phyloP scores from a whole-genome alignment of 768 basidiomycete genomes.

The Pulveroboletus sp. region DNA sequence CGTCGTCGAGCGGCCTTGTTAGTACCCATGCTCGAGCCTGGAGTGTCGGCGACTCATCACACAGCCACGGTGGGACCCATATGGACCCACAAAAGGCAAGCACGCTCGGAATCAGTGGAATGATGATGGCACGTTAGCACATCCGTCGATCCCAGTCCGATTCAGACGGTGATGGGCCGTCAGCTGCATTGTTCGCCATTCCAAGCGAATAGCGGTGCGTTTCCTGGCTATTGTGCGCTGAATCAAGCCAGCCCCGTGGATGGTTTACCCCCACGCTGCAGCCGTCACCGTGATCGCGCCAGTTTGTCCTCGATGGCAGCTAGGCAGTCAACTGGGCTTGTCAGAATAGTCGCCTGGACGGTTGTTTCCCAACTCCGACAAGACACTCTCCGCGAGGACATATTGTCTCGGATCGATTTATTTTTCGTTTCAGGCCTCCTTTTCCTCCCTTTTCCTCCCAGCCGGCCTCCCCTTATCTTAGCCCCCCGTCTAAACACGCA shows the following conservation, averaged over 20 bases:
- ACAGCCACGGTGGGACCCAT: constrained; percentile 42
- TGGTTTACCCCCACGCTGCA: too few relatives aligned
- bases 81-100: constrained; percentile 38
- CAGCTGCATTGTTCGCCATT: constrained; percentile 29
- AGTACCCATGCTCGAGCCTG: too few relatives aligned
- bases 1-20: too few relatives aligned
- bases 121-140: neutral
- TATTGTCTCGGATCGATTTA: constrained; percentile 25
- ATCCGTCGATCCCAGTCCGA: constrained; percentile 15
- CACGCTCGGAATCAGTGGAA: neutral
- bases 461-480: constrained; percentile 28
- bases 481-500: constrained; percentile 28
- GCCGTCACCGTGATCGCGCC: too few relatives aligned
- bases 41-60: constrained; percentile 3
- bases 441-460: constrained; percentile 5
- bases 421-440: constrained; percentile 27
- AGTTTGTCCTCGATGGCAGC: neutral
- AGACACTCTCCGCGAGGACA: constrained; percentile 29
- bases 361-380: constrained; percentile 31
- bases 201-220: constrained; percentile 21
- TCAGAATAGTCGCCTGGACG: constrained; percentile 19
- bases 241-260: constrained; percentile 14
- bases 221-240: constrained; percentile 24
- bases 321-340: constrained; percentile 4
- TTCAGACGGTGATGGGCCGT: neutral